Conservation (phyloP, 2,329 filamentous ascomycete genomes). For the Calonectria honghensis region DNA sequence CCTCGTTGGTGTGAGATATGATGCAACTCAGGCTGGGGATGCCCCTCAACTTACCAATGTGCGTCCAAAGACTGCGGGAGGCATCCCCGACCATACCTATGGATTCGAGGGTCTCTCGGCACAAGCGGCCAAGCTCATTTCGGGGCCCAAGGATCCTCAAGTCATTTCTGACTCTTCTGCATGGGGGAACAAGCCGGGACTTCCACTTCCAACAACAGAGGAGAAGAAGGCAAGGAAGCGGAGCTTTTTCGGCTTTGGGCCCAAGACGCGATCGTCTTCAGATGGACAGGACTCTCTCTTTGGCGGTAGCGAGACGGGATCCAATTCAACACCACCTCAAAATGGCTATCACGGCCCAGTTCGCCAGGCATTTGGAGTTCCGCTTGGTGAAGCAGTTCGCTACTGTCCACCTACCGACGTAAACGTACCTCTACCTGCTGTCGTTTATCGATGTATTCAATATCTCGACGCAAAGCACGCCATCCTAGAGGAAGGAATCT, state of each 20-base stretch:
- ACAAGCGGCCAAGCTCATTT: constrained; percentile 77
- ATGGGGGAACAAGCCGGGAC: constrained; percentile 87
- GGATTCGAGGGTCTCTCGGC: constrained; percentile 61
- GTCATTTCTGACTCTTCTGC: constrained; percentile 88
- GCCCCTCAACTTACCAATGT: constrained; percentile 66
- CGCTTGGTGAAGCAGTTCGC: constrained; percentile 89
- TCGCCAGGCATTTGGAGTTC: constrained; percentile 88
- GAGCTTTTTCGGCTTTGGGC: constrained; percentile 82
- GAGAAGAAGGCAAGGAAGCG: constrained; percentile 90
- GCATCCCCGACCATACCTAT: constrained; percentile 59
- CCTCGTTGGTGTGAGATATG: constrained; percentile 76
- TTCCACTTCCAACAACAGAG: constrained; percentile 71
- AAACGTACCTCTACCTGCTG: constrained; percentile 87
- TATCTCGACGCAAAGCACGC: constrained; percentile 91
- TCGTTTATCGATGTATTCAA: constrained; percentile 96
- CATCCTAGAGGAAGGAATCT: constrained; percentile 92
- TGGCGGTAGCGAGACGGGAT: constrained; percentile 68
- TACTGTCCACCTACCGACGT: constrained; percentile 84
- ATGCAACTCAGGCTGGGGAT: constrained; percentile 72
- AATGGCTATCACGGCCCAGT: constrained; percentile 71
- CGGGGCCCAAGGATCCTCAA: constrained; percentile 87
- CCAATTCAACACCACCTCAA: constrained; percentile 65
- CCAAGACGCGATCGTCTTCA: constrained; percentile 75
- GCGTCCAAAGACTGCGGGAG: constrained; percentile 61
- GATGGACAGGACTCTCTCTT: constrained; percentile 76